These are phyloP conservation scores for Hygrophorus russula DNA, from an alignment of 768 basidiomycete species.

Conservation along the genomic window DNA sequence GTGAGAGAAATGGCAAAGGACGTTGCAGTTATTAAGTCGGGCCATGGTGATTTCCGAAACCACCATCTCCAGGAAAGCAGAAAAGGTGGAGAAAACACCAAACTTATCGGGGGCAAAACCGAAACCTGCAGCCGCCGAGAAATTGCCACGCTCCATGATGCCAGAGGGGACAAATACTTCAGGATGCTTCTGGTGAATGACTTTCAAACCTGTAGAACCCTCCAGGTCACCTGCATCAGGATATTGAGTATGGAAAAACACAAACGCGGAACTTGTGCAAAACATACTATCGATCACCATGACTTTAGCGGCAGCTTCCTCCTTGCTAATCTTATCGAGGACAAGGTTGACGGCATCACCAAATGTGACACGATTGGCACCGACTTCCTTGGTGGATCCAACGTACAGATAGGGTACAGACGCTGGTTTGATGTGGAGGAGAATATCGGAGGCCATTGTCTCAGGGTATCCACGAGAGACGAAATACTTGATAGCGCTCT, in stretches of 20 bases:
- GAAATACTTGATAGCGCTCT: slow-evolving; percentile 70
- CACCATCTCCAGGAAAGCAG: slow-evolving; percentile 87
- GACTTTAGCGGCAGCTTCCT: slow-evolving; percentile 68
- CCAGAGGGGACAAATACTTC: slow-evolving; percentile 82
- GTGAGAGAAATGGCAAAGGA: slow-evolving; percentile 84
- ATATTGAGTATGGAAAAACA: neutral
- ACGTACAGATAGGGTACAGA: slow-evolving; percentile 46
- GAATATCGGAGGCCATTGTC: slow-evolving; percentile 33
- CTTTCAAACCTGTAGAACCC: slow-evolving; percentile 83
- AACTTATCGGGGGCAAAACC: slow-evolving; percentile 76
- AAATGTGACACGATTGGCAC: slow-evolving; percentile 74
- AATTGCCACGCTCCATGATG: slow-evolving; percentile 81
- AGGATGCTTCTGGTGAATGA: slow-evolving; percentile 82
- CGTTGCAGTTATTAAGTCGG: slow-evolving; percentile 81
- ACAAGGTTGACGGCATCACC: slow-evolving; percentile 78
- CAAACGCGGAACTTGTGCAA: neutral
- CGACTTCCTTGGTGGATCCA: slow-evolving; percentile 64
- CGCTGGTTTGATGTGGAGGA: slow-evolving; percentile 52
- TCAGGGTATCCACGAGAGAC: slow-evolving; percentile 46
- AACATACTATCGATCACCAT: slow-evolving; percentile 78
- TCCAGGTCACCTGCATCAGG: slow-evolving; percentile 59
- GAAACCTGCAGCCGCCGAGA: slow-evolving; percentile 78
- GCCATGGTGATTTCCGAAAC: slow-evolving; percentile 89
- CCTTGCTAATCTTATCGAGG: slow-evolving; percentile 62
- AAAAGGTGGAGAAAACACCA: slow-evolving; percentile 86